Evolutionary conservation across 805 yeast genomes (phyloP).

Genomic region (Myxozyma neotropica): DNA sequence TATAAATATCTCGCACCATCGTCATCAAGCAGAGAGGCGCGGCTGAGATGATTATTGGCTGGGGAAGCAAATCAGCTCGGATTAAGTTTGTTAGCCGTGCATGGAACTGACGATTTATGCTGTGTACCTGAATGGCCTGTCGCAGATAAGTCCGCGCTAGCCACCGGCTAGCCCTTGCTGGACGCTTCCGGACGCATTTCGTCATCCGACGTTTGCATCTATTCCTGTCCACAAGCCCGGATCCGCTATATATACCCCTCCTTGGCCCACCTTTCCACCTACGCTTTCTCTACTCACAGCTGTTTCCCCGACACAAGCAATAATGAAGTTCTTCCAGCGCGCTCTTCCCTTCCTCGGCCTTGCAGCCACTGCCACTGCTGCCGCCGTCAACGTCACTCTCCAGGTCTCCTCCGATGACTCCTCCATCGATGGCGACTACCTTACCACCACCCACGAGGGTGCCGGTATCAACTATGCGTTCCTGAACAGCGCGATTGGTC

Average conservation of each 20-base stretch:
- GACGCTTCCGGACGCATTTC: background rate
- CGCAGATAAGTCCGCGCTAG: background rate
- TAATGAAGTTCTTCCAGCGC: slow-evolving; percentile 3
- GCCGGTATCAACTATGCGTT: slow-evolving; percentile 51
- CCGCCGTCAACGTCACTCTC: slow-evolving; percentile 16
- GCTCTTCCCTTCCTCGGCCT: slow-evolving; percentile 9
- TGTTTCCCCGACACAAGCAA: background rate
- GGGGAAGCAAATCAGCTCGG: no score
- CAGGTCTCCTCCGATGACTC: slow-evolving; percentile 31
- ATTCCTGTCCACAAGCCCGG: no score
- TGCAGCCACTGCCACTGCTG: slow-evolving; percentile 6
- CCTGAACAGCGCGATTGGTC: slow-evolving; percentile 31
- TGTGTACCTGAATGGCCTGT: background rate
- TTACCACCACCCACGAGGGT: slow-evolving; percentile 48
- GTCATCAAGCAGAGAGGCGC: no score
- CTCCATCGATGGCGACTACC: slow-evolving; percentile 41
- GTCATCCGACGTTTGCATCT: no score
- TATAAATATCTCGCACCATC: no score
- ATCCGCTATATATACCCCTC: background rate
- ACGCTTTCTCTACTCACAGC: background rate
- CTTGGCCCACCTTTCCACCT: background rate
- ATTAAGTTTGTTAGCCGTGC: background rate
- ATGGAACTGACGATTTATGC: background rate
- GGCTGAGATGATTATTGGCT: no score
- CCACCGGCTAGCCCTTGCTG: background rate